Conservation (phyloP, 371 early-diverging fungal species). For the Mucor sp. region DNA sequence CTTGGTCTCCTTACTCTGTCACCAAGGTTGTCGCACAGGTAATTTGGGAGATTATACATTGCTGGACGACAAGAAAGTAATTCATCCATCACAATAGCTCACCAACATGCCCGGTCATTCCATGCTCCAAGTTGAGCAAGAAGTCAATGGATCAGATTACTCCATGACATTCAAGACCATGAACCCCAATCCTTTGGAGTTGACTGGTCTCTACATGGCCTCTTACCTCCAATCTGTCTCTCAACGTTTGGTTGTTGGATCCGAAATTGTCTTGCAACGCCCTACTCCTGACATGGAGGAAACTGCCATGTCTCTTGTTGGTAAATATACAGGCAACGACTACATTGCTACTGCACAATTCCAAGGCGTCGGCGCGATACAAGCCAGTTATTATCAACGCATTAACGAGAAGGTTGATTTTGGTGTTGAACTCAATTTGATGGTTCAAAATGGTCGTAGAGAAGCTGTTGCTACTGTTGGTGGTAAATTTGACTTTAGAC, state of each 20-base stretch:
- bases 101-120: constrained; percentile 78
- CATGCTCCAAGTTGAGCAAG: constrained; percentile 91
- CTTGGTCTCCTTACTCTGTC: constrained; percentile 45
- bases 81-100: constrained; percentile 36
- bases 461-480: constrained; percentile 94
- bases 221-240: constrained; percentile 93
- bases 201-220: constrained; percentile 87
- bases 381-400: constrained; percentile 89
- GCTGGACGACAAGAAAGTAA: not conserved
- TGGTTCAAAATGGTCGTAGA: constrained; percentile 76
- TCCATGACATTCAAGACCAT: constrained; percentile 88
- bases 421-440: constrained; percentile 88
- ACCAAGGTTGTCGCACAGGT: constrained; percentile 86
- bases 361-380: constrained; percentile 82
- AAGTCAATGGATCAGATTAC: constrained; percentile 88
- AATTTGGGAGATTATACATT: constrained; percentile 6
- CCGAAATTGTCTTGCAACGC: constrained; percentile 86
- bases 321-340: constrained; percentile 73
- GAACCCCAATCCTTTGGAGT: constrained; percentile 91
- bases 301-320: constrained; percentile 74
- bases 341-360: constrained; percentile 83
- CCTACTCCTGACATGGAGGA: constrained; percentile 87
- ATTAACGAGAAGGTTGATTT: constrained; percentile 94
- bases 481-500: constrained; percentile 94
- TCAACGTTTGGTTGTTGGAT: constrained; percentile 80